A percentile compares a stretch with the other conserved stretches of the same genome.
Conservation (phyloP, 225 moss, liverwort and hornwort species). For the Climacium dendroides region DNA sequence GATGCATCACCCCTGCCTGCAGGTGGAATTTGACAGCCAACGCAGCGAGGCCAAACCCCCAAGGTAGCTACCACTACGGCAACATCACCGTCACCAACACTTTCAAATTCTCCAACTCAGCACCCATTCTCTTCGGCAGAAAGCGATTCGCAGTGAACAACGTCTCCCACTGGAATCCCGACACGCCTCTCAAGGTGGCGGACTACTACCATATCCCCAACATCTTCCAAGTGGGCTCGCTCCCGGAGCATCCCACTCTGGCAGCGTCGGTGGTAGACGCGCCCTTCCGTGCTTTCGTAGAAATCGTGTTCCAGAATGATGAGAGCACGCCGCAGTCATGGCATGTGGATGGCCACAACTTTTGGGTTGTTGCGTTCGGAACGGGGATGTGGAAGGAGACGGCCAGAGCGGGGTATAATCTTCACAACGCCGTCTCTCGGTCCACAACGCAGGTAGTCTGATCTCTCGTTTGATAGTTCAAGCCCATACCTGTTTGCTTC, state of each 20-base stretch:
- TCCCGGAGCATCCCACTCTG: neutral
- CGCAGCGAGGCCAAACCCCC: neutral
- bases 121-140: neutral
- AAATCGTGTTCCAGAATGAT: constrained; percentile 4
- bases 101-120: constrained; percentile 5
- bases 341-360: constrained; percentile 7
- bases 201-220: constrained; percentile 12
- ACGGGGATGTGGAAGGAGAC: neutral
- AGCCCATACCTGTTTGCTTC: neutral
- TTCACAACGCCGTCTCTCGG: neutral
- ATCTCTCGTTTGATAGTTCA: neutral
- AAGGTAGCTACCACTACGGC: constrained; percentile 13
- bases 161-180: neutral
- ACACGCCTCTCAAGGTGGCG: constrained; percentile 8
- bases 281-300: neutral
- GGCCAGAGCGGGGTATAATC: neutral
- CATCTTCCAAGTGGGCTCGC: neutral
- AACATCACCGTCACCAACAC: neutral
- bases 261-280: neutral
- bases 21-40: constrained; percentile 5
- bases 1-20: neutral
- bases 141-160: constrained; percentile 13
- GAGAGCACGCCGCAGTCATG: neutral
- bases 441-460: neutral
- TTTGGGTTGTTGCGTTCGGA: neutral